Percentiles rank a stretch among this genome's conserved stretches.
phyloP scores from a whole-genome alignment of 345 rosid species.

The Populus nigra region DNA sequence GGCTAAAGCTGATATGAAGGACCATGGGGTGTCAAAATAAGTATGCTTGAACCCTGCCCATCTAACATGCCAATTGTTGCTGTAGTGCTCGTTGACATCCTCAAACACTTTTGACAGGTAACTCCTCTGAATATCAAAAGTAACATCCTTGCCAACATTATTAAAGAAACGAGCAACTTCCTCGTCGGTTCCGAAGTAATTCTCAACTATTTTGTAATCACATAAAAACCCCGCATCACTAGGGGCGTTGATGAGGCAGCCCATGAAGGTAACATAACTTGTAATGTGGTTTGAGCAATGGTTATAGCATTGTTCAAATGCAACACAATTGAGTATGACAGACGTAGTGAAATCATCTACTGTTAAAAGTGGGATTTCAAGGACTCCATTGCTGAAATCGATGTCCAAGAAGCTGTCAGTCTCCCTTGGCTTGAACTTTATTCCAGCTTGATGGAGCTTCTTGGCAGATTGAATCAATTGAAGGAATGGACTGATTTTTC shows the following conservation, averaged over 20 bases:
- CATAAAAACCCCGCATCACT: conserved; percentile 44
- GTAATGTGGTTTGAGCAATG: conserved; percentile 48
- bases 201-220: conserved; percentile 45
- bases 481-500: conserved; percentile 14
- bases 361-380: conserved; percentile 44
- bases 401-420: conserved; percentile 47
- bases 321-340: conserved; percentile 49
- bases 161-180: conserved; percentile 47
- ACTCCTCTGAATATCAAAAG: conserved; percentile 36
- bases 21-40: conserved; percentile 61
- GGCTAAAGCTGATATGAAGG: conserved; percentile 51
- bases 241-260: conserved; percentile 46
- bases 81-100: conserved; percentile 48
- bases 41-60: conserved; percentile 55
- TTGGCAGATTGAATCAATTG: conserved; percentile 38
- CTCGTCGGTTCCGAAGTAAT: conserved; percentile 51
- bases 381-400: conserved; percentile 37
- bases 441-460: conserved; percentile 49
- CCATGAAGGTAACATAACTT: conserved; percentile 49
- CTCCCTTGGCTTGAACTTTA: conserved; percentile 32
- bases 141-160: conserved; percentile 47
- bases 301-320: conserved; percentile 50
- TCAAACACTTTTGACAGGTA: conserved; percentile 41
- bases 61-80: conserved; percentile 41
- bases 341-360: conserved; percentile 42